These are phyloP conservation scores for Coniochaeta sp. DNA, from an alignment of 2,329 filamentous ascomycete genomes.

Conservation along the genomic window DNA sequence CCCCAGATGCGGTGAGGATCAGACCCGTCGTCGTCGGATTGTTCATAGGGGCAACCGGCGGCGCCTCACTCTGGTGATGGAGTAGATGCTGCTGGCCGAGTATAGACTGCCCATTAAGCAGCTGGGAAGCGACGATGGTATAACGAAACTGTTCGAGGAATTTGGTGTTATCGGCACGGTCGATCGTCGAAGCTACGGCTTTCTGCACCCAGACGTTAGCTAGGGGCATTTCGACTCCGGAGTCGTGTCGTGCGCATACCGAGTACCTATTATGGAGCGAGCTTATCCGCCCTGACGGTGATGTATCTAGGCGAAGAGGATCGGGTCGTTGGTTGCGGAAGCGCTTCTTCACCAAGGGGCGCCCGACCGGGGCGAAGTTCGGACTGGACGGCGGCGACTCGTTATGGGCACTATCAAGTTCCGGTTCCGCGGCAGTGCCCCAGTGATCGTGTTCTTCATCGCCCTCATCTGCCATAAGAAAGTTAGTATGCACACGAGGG, in stretches of 20 bases:
- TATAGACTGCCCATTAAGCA: slow-evolving; percentile 65
- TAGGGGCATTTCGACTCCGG: slow-evolving; percentile 12
- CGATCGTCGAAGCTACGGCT: slow-evolving; percentile 64
- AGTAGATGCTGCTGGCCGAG: slow-evolving; percentile 28
- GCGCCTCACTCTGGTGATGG: slow-evolving; percentile 12
- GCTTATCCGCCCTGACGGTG: slow-evolving; percentile 30
- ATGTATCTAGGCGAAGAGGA: slow-evolving; percentile 34
- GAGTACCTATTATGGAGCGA: slow-evolving; percentile 43
- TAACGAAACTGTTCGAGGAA: slow-evolving; percentile 94
- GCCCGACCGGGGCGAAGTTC: slow-evolving; percentile 49
- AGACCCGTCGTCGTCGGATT: slow-evolving; percentile 33
- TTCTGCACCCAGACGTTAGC: slow-evolving; percentile 35
- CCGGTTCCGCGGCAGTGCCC: slow-evolving; percentile 20
- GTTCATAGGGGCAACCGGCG: slow-evolving; percentile 15
- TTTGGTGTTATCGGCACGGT: slow-evolving; percentile 69
- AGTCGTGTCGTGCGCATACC: slow-evolving; percentile 27
- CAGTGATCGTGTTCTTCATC: slow-evolving; percentile 39
- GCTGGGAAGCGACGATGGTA: slow-evolving; percentile 83
- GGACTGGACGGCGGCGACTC: slow-evolving; percentile 40
- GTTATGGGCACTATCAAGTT: slow-evolving; percentile 20
- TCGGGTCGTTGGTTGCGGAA: slow-evolving; percentile 41
- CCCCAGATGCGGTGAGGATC: slow-evolving; percentile 53
- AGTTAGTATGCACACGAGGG: slow-evolving; percentile 12
- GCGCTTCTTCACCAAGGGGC: slow-evolving; percentile 44
- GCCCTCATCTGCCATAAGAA: slow-evolving; percentile 34